Percentiles rank a stretch among this genome's conserved stretches.
phyloP scores from a whole-genome alignment of 2,329 filamentous ascomycete genomes.

The Teratosphaeria gauchensis region DNA sequence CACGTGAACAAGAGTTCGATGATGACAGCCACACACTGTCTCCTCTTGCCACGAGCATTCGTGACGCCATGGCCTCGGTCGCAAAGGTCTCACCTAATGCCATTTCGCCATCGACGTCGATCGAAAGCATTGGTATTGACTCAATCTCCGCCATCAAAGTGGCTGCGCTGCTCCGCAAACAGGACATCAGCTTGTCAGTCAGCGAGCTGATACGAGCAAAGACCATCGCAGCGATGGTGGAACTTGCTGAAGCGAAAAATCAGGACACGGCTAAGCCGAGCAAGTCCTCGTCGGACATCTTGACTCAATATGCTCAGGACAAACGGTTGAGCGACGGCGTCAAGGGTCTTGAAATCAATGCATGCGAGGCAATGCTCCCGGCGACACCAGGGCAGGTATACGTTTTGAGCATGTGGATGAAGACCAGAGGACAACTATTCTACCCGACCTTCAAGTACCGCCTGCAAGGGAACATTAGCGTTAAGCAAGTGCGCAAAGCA shows the following conservation, averaged over 20 bases:
- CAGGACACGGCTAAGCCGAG: not conserved
- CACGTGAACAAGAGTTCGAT: not conserved
- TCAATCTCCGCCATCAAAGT: slow-evolving; percentile 89
- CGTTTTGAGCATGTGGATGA: slow-evolving; percentile 69
- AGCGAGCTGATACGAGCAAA: slow-evolving; percentile 60
- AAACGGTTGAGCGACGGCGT: slow-evolving; percentile 30
- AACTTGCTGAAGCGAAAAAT: slow-evolving; percentile 13
- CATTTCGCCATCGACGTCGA: slow-evolving; percentile 52
- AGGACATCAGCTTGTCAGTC: slow-evolving; percentile 54
- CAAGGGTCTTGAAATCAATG: not conserved
- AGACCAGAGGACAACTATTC: slow-evolving; percentile 57
- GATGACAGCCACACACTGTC: slow-evolving; percentile 2
- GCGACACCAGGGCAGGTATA: slow-evolving; percentile 70
- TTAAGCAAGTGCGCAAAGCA: slow-evolving; percentile 41
- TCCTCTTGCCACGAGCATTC: slow-evolving; percentile 24
- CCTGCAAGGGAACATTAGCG: slow-evolving; percentile 33
- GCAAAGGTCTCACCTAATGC: slow-evolving; percentile 50
- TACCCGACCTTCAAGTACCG: slow-evolving; percentile 62
- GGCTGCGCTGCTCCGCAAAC: slow-evolving; percentile 57
- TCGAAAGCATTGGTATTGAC: slow-evolving; percentile 81
- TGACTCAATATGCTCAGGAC: slow-evolving; percentile 27
- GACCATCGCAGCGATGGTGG: slow-evolving; percentile 57
- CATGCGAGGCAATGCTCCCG: slow-evolving; percentile 48
- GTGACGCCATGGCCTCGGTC: slow-evolving; percentile 42
- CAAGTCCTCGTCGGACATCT: slow-evolving; percentile 6